Evolutionary conservation across 371 early-diverging fungal species (phyloP), one percentile per base, ranked within the genome.

Genomic region (Mortierella sp.): DNA sequence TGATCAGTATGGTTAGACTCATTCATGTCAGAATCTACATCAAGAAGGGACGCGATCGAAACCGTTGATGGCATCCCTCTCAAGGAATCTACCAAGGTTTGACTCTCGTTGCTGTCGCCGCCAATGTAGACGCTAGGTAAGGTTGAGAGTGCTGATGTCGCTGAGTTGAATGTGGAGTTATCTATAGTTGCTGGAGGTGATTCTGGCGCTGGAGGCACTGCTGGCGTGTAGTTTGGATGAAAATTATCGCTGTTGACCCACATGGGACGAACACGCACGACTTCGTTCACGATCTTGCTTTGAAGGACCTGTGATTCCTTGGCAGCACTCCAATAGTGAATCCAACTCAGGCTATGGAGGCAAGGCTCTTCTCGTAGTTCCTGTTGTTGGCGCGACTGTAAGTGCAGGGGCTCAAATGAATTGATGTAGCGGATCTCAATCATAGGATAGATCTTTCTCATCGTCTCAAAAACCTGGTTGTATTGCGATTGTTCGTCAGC

Each of bases 281-380:
- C 76, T 26, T 81, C 81, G 40, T 81, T 81, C 18, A 81, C 73
- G 35, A 81, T 75, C 70, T 67, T 72, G 62, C 81, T 81, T 43
- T 81, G 81, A 14, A 81, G 45, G 30, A 75, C 81, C 32, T 81
- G 81, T 0, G 81, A 75, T 59, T 81, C 81, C 37, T 81, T 75
- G 22, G 81, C 76, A 3, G 81, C 76, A n/a, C 76, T 81, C 73
- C 81, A 81, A 32, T 81, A 81, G n/a, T 81, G 81, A 22, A 81
- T 59, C 81, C 81, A 75, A 57, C 81, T 75, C 39, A 81, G 51
- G 20, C 63, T 72, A n/a, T 81, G 76, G 6, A 81, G 58, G 43
- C 70, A 81, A 3, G 73, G 69, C 1, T 75, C 81, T 35, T 75
- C 76, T 52, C 62, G 43, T 11, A 75, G 59, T 20, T 72, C 76